Conservation (phyloP, 805 yeast genomes). For the Metschnikowia koreensis region DNA sequence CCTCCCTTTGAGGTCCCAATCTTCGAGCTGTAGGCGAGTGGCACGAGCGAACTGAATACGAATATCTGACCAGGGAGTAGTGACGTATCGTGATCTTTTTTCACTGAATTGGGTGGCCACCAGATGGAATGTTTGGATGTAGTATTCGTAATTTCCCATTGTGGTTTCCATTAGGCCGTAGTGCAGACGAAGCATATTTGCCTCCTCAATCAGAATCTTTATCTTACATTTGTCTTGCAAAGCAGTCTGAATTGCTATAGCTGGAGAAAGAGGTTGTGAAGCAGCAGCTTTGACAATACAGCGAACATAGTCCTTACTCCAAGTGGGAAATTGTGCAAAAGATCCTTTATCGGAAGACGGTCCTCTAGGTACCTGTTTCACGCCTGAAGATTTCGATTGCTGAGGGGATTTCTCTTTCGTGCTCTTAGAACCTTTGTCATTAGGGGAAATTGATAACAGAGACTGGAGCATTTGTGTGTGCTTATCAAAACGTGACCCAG, state of each 20-base stretch:
- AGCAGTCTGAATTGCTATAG: slow-evolving; percentile 9
- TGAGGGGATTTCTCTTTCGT: not conserved
- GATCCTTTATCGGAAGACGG: not conserved
- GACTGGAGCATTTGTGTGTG: too few species aligned
- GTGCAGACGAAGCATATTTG: slow-evolving; percentile 16
- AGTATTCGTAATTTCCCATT: slow-evolving; percentile 10
- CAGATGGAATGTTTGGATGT: slow-evolving; percentile 15
- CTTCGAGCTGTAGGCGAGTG: slow-evolving; percentile 8
- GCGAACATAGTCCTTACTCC: slow-evolving; percentile 16
- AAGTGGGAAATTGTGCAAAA: slow-evolving; percentile 9
- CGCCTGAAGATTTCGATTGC: not conserved
- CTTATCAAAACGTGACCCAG: too few species aligned
- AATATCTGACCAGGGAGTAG: slow-evolving; percentile 18
- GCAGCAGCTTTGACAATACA: slow-evolving; percentile 14
- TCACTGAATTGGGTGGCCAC: slow-evolving; percentile 12
- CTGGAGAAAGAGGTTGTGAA: not conserved
- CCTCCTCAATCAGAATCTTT: slow-evolving; percentile 11
- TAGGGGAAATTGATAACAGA: not conserved
- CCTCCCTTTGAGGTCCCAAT: slow-evolving; percentile 19
- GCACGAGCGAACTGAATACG: slow-evolving; percentile 11
- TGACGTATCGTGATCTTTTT: slow-evolving; percentile 9
- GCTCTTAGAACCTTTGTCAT: not conserved
- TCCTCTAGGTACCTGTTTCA: not conserved
- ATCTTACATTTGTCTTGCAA: slow-evolving; percentile 8
- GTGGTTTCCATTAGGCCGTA: slow-evolving; percentile 13